These are phyloP conservation scores for Elaeis oleifera DNA, from an alignment of 202 grass and related monocot species.

Conservation along the genomic window DNA sequence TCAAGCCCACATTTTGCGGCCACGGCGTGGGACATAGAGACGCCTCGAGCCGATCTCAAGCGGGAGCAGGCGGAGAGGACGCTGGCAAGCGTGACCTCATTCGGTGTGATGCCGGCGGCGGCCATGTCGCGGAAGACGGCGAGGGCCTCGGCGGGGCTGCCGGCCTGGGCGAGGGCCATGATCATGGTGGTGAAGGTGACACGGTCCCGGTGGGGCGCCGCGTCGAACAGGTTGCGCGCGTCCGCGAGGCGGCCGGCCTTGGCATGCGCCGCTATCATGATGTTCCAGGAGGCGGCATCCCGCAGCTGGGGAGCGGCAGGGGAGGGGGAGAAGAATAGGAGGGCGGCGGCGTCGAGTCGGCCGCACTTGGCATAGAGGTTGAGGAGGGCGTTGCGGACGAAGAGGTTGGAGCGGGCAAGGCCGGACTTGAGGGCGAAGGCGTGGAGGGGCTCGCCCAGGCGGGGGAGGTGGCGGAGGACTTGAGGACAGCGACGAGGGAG, in stretches of 20 bases:
- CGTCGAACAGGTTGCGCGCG: slow-evolving; percentile 26
- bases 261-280: slow-evolving; percentile 22
- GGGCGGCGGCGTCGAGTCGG: slow-evolving; percentile 15
- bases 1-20: slow-evolving; percentile 25
- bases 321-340: slow-evolving; percentile 35
- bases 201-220: slow-evolving; percentile 31
- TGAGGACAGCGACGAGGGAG: slow-evolving; percentile 40
- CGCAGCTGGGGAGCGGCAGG: background rate
- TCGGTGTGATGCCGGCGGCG: slow-evolving; percentile 17
- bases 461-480: slow-evolving; percentile 22
- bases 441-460: slow-evolving; percentile 44
- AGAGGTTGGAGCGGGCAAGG: slow-evolving; percentile 32
- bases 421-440: slow-evolving; percentile 48
- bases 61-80: slow-evolving; percentile 16
- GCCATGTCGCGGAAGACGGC: slow-evolving; percentile 39
- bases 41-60: background rate
- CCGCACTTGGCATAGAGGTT: slow-evolving; percentile 32
- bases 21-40: slow-evolving; percentile 27
- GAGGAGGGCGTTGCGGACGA: slow-evolving; percentile 66
- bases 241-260: slow-evolving; percentile 21
- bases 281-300: slow-evolving; percentile 35
- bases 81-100: slow-evolving; percentile 41
- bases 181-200: slow-evolving; percentile 52
- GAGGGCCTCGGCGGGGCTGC: slow-evolving; percentile 12
- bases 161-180: slow-evolving; percentile 25